Conservation (phyloP, 1,284 basidiomycete genomes). For the Earliella scabrosa region DNA sequence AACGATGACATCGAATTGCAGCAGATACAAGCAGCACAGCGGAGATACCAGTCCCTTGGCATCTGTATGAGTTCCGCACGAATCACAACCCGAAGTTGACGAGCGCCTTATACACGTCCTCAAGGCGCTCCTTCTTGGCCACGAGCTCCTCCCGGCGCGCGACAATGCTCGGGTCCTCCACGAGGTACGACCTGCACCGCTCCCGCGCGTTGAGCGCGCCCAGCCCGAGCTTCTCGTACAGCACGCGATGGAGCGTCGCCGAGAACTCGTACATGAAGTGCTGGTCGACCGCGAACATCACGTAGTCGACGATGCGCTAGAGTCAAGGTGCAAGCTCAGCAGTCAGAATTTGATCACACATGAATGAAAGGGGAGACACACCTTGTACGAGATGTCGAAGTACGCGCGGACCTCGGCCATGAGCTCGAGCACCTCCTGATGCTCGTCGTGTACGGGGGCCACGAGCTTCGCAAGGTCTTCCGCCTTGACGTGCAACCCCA, state of each 20-base stretch:
- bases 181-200: conserved; percentile 42
- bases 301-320: conserved; percentile 50
- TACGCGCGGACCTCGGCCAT: conserved; percentile 57
- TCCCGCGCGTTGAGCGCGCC: conserved; percentile 37
- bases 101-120: conserved; percentile 36
- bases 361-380: conserved; percentile 21
- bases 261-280: conserved; percentile 45
- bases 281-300: conserved; percentile 48
- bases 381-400: conserved; percentile 54
- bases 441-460: conserved; percentile 24
- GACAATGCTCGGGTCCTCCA: conserved; percentile 44
- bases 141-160: conserved; percentile 40
- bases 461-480: conserved; percentile 40
- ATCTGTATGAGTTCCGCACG: no score
- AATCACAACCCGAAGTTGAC: conserved; percentile 34
- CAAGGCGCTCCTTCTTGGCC: conserved; percentile 33
- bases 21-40: no score
- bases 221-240: conserved; percentile 44
- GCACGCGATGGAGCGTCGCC: conserved; percentile 37
- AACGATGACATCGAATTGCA: no score
- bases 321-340: no score
- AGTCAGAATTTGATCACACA: no score
- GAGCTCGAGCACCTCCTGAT: conserved; percentile 45
- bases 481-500: no score
- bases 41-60: no score